Evolutionary conservation across 2,329 filamentous ascomycete genomes (phyloP).

Genomic region (Didymellaceae sp.): DNA sequence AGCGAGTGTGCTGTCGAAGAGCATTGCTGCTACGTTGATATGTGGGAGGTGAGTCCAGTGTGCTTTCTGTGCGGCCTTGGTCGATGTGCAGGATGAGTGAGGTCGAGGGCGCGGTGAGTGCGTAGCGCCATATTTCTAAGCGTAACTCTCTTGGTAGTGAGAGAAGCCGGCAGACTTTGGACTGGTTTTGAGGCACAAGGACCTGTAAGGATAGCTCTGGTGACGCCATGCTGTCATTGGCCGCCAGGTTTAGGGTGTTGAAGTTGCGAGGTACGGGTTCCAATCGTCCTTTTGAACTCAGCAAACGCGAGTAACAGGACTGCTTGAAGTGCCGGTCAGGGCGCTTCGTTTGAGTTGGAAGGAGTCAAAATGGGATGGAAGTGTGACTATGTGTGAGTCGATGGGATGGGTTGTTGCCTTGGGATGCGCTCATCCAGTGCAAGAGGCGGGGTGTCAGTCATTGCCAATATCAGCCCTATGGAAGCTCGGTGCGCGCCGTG

Average conservation of each 20-base stretch:
- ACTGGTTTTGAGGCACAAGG: neutral
- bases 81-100: neutral
- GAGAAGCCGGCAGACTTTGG: conserved; percentile 14
- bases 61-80: neutral
- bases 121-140: conserved; percentile 26
- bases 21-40: neutral
- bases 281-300: no score
- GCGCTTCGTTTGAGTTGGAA: no score
- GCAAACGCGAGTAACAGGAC: no score
- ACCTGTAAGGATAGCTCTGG: neutral
- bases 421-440: neutral
- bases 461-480: neutral
- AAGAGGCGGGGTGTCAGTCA: neutral
- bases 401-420: neutral
- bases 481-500: neutral
- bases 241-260: neutral
- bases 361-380: no score
- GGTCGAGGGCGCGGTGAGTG: neutral
- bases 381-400: no score
- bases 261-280: no score
- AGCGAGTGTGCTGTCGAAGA: neutral
- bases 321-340: no score
- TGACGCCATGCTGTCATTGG: neutral
- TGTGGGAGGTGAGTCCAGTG: no score
- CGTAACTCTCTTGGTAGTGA: conserved; percentile 33